phyloP scores from a whole-genome alignment of 2,329 filamentous ascomycete species.

The Stemphylium vesicarium region DNA sequence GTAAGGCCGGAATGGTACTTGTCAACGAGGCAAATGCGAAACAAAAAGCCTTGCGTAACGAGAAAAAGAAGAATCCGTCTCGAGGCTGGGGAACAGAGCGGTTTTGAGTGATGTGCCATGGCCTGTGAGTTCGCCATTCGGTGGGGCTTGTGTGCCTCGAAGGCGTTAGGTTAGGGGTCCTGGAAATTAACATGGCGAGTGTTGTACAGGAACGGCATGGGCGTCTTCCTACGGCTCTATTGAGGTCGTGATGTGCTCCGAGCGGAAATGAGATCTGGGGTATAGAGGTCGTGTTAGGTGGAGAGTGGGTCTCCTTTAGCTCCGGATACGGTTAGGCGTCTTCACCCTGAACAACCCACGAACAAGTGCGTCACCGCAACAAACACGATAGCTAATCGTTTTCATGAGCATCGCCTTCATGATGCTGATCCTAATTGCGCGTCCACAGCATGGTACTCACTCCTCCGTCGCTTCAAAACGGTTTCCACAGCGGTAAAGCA shows the following conservation, averaged over 20 bases:
- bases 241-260: constrained; percentile 33
- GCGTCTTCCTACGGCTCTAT: constrained; percentile 28
- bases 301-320: neutral
- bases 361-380: constrained; percentile 18
- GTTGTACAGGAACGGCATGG: constrained; percentile 35
- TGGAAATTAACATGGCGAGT: constrained; percentile 34
- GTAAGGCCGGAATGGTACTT: constrained; percentile 38
- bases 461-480: neutral
- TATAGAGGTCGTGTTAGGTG: constrained; percentile 17
- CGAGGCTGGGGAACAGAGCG: constrained; percentile 27
- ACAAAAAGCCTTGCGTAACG: constrained; percentile 41
- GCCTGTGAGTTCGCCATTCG: constrained; percentile 16
- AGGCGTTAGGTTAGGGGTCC: constrained; percentile 43
- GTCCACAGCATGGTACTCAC: neutral
- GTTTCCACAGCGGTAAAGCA: constrained; percentile 3
- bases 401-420: constrained; percentile 1
- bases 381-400: constrained; percentile 8
- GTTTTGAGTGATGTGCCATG: constrained; percentile 41
- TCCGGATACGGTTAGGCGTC: constrained; percentile 4
- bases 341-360: constrained; percentile 15
- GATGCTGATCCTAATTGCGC: neutral
- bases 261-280: constrained; percentile 44
- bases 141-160: constrained; percentile 20
- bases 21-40: constrained; percentile 44
- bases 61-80: constrained; percentile 23